phyloP scores from a whole-genome alignment of 805 yeast genomes.

The Candida tallmaniae region DNA sequence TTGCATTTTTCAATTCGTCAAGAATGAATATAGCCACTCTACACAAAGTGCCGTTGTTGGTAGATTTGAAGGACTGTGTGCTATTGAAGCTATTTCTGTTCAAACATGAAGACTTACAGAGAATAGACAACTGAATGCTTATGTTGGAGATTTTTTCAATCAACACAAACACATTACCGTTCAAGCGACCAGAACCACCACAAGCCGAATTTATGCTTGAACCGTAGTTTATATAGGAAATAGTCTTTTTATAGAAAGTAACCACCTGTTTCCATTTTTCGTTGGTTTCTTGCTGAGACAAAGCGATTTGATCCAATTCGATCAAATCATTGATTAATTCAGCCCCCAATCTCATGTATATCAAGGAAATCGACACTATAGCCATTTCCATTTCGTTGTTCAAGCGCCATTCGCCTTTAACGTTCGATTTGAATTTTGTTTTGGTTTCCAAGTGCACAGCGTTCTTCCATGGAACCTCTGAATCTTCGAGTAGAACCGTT shows the following conservation, averaged over 20 bases:
- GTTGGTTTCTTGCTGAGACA: constrained; percentile 13
- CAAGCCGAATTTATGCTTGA: constrained; percentile 1
- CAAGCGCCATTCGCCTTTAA: constrained; percentile 24
- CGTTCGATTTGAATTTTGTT: neutral
- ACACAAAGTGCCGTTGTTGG: constrained; percentile 37
- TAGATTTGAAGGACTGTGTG: constrained; percentile 17
- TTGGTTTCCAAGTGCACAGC: constrained; percentile 1
- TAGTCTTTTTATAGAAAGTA: constrained; percentile 27
- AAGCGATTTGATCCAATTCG: constrained; percentile 7
- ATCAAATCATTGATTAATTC: constrained; percentile 32
- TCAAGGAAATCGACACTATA: constrained; percentile 20
- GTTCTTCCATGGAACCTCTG: constrained; percentile 5
- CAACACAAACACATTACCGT: constrained; percentile 12
- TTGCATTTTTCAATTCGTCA: constrained; percentile 26
- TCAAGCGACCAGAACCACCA: constrained; percentile 2
- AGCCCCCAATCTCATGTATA: constrained; percentile 31
- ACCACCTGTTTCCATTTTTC: constrained; percentile 35
- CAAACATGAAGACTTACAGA: constrained; percentile 35
- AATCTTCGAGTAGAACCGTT: neutral
- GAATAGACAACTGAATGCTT: constrained; percentile 35
- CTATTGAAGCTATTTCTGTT: constrained; percentile 22
- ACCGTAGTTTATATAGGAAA: constrained; percentile 25
- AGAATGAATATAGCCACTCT: constrained; percentile 40
- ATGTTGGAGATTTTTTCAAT: constrained; percentile 23
- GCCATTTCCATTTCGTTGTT: constrained; percentile 25